Conservation (phyloP, 176 grass and related monocot genomes). For the Elymus sibiricus region DNA sequence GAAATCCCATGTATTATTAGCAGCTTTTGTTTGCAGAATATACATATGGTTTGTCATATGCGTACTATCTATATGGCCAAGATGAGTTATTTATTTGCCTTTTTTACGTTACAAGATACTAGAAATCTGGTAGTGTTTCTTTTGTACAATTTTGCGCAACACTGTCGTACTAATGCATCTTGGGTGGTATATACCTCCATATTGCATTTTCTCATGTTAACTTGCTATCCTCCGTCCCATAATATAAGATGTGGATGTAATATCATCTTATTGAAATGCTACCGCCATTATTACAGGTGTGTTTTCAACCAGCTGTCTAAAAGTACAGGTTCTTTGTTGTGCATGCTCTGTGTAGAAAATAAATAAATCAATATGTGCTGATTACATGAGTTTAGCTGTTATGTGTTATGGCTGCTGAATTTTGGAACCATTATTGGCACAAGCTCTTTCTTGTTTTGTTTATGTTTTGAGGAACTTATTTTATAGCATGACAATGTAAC, state of each 20-base stretch:
- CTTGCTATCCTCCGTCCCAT: not conserved
- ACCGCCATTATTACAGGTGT: constrained; percentile 68
- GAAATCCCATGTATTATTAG: constrained; percentile 29
- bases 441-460: not conserved
- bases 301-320: constrained; percentile 3
- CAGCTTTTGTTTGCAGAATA: constrained; percentile 25
- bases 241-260: too few relatives aligned
- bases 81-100: constrained; percentile 22
- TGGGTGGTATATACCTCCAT: not conserved
- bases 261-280: too few relatives aligned
- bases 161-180: not conserved
- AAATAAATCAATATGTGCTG: not conserved
- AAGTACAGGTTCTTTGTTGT: not conserved
- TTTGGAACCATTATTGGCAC: not conserved
- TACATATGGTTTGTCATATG: constrained; percentile 19
- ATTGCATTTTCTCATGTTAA: not conserved
- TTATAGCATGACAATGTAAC: constrained; percentile 48
- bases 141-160: not conserved
- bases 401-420: not conserved
- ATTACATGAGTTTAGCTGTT: not conserved
- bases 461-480: not conserved
- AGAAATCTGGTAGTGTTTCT: not conserved
- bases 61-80: constrained; percentile 16
- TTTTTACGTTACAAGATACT: constrained; percentile 15
- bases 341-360: not conserved